Percentiles rank a stretch among this genome's conserved stretches.
Conservation (phyloP, 345 rosid genomes). For the Salix purpurea region DNA sequence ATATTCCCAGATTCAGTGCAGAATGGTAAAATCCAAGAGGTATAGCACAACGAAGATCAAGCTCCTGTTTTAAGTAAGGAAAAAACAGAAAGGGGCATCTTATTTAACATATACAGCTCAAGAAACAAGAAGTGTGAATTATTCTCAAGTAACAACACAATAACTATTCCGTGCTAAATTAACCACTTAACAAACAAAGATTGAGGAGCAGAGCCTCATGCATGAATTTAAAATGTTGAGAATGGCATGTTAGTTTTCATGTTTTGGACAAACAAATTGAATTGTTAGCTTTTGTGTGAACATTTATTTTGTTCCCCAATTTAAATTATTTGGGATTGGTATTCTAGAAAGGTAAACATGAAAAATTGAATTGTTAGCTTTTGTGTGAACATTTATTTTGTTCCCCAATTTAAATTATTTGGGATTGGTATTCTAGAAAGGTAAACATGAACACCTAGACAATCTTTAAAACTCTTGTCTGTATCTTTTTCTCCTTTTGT, state of each 20-base stretch:
- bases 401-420: background rate
- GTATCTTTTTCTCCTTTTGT: background rate
- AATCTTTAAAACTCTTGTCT: background rate
- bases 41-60: slow-evolving; percentile 78
- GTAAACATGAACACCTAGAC: background rate
- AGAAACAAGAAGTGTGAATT: background rate
- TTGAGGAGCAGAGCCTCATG: background rate
- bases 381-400: background rate
- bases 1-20: slow-evolving; percentile 75
- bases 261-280: background rate
- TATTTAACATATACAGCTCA: background rate
- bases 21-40: slow-evolving; percentile 72
- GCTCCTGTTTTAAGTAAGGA: slow-evolving; percentile 45
- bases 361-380: background rate
- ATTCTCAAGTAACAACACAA: background rate
- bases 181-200: background rate
- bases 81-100: background rate
- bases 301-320: background rate
- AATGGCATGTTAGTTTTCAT: background rate
- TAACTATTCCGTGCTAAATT: background rate
- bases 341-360: background rate
- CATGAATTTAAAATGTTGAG: background rate
- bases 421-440: background rate
- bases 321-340: background rate
- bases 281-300: background rate